These are phyloP conservation scores for Sequoia sempervirens DNA, from an alignment of 75 land plant genomes.

Conservation along the genomic window DNA sequence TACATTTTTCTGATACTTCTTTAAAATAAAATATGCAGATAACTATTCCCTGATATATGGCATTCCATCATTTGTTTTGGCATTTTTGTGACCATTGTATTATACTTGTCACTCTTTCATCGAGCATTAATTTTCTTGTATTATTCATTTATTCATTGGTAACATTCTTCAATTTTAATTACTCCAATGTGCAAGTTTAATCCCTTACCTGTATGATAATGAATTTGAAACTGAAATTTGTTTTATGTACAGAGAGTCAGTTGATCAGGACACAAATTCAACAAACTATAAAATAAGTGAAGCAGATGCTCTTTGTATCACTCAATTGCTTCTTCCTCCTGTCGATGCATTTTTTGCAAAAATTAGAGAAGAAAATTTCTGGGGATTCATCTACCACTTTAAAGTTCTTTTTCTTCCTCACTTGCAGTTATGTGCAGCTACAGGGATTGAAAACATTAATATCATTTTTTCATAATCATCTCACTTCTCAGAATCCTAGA, in stretches of 20 bases:
- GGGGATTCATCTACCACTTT: constrained; percentile 87
- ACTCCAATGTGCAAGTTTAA: background rate
- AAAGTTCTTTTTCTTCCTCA: constrained; percentile 24
- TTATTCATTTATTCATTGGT: constrained; percentile 59
- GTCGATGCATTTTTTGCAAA: constrained; percentile 51
- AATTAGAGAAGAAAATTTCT: constrained; percentile 48
- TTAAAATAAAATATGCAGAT: background rate
- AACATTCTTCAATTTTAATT: background rate
- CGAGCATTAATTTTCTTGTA: constrained; percentile 57
- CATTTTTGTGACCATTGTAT: constrained; percentile 60
- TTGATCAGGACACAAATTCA: background rate
- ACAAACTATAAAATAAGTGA: constrained; percentile 38
- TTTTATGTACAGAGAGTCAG: constrained; percentile 4
- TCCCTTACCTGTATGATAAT: background rate
- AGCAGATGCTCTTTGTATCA: constrained; percentile 44
- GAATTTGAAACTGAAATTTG: constrained; percentile 7
- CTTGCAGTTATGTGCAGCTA: background rate
- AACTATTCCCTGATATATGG: background rate
- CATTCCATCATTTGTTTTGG: background rate
- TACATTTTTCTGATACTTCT: background rate
- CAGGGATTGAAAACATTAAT: background rate
- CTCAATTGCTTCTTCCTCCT: constrained; percentile 51
- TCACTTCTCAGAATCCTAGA: background rate
- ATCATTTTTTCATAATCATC: background rate
- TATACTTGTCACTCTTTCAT: constrained; percentile 59